A percentile compares a stretch with the other conserved stretches of the same genome.
Conservation (phyloP, 2,329 filamentous ascomycete species). For the Talaromyces pinophilus region DNA sequence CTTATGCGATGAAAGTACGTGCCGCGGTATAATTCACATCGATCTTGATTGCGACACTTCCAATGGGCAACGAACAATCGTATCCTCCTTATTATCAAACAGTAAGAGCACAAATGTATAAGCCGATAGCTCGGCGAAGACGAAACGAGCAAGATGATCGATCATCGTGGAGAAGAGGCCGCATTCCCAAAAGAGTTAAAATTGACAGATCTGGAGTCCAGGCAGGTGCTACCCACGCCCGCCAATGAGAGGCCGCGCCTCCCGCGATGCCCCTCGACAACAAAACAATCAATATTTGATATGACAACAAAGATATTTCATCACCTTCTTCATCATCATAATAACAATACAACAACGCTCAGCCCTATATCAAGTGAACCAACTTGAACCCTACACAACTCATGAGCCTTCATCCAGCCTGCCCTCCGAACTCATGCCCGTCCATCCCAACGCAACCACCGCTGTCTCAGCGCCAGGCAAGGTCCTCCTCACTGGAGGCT, state of each 20-base stretch:
- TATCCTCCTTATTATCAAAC: neutral
- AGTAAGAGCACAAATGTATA: neutral
- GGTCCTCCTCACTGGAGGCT: slow-evolving; percentile 90
- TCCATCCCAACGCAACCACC: slow-evolving; percentile 30
- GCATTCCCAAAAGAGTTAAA: neutral
- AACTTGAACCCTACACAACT: neutral
- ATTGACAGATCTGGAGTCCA: slow-evolving; percentile 1
- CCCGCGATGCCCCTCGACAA: slow-evolving; percentile 15
- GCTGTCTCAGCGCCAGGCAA: slow-evolving; percentile 92
- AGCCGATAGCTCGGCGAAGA: neutral
- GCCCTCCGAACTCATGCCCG: slow-evolving; percentile 16
- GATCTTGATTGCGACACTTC: neutral
- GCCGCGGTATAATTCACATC: too few relatives aligned
- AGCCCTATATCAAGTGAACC: neutral
- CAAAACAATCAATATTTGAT: neutral
- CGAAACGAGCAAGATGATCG: neutral
- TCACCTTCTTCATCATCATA: neutral
- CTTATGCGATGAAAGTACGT: neutral
- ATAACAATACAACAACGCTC: neutral
- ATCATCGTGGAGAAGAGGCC: neutral
- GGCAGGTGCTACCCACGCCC: neutral
- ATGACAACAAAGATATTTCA: neutral
- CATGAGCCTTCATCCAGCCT: neutral
- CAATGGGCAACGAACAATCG: neutral
- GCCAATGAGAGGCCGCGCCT: neutral